phyloP scores from a whole-genome alignment of 768 basidiomycete genomes.

The Filobasidium floriforme region DNA sequence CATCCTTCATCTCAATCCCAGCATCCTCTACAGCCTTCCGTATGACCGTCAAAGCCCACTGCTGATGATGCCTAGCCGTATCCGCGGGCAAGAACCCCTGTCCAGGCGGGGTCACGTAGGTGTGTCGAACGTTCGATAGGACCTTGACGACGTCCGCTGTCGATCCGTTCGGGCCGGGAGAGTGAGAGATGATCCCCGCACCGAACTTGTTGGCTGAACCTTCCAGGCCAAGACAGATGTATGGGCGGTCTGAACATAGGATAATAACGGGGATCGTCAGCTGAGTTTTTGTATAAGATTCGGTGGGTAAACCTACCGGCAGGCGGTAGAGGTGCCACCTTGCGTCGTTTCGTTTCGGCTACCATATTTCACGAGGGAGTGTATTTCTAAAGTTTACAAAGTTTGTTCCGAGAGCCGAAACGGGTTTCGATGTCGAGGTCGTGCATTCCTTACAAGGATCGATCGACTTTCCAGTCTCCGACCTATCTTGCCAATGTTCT shows the following conservation, averaged over 20 bases:
- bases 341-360: constrained; percentile 5
- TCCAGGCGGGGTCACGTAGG: constrained; percentile 97
- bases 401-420: no score
- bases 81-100: constrained; percentile 95
- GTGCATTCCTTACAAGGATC: no score
- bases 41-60: constrained; percentile 81
- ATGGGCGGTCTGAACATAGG: constrained; percentile 38
- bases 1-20: constrained; percentile 60
- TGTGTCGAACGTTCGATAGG: constrained; percentile 87
- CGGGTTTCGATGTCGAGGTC: no score
- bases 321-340: constrained; percentile 14
- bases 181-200: constrained; percentile 81
- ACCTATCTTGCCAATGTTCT: no score
- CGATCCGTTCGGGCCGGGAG: constrained; percentile 40
- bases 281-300: not conserved
- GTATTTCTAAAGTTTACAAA: no score
- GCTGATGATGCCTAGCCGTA: constrained; percentile 89
- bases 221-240: constrained; percentile 87
- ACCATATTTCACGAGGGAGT: no score
- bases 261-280: not conserved
- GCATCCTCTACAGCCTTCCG: constrained; percentile 66
- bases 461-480: no score
- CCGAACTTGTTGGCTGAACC: constrained; percentile 98
- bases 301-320: constrained; percentile 10
- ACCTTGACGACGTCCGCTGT: constrained; percentile 54